A percentile compares a stretch with the other conserved stretches of the same genome.
Evolutionary conservation across 2,329 filamentous ascomycete species (phyloP).

Genomic region (Fusarium azukiicola): DNA sequence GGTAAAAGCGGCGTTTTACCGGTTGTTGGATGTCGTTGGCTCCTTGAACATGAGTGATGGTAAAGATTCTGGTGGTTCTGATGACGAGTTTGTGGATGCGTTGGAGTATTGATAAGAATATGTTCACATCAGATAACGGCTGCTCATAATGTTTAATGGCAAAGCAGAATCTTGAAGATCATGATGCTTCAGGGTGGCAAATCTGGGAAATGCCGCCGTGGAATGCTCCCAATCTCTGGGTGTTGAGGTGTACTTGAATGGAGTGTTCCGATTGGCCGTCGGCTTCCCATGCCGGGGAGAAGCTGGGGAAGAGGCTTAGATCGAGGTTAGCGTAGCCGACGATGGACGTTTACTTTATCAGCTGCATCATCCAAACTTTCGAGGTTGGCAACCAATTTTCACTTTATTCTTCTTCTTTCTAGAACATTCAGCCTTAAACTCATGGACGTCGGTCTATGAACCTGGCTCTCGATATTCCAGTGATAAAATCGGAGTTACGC

Average conservation of each 20-base stretch:
- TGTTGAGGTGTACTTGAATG: neutral
- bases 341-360: neutral
- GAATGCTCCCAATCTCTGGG: neutral
- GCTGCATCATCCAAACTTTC: neutral
- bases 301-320: neutral
- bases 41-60: neutral
- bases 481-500: neutral
- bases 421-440: too few species aligned
- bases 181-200: too few species aligned
- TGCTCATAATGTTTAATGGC: too few species aligned
- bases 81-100: neutral
- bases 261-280: neutral
- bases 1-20: neutral
- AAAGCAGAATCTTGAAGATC: too few species aligned
- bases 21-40: neutral
- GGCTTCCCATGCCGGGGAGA: neutral
- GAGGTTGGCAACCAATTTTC: neutral
- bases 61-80: neutral
- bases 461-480: neutral
- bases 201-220: too few species aligned
- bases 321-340: slow-evolving; percentile 21
- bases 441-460: too few species aligned
- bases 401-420: neutral
- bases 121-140: too few species aligned
- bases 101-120: neutral